Evolutionary conservation across 352 stramenopile genomes (phyloP).

Genomic region (Phytophthora aleatoria): DNA sequence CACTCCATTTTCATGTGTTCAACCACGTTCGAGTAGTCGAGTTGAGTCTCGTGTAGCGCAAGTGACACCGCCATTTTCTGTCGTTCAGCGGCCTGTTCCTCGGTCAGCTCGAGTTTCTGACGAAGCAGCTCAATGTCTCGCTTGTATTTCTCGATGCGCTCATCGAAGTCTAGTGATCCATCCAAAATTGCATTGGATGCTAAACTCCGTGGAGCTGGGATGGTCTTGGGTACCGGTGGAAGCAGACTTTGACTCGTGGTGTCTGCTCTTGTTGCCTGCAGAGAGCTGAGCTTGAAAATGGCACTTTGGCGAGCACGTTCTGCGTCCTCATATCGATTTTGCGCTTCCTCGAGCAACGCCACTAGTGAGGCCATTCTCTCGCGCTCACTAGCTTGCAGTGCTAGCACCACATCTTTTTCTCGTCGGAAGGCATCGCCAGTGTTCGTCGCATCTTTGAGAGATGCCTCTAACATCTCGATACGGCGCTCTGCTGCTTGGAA

Average conservation of each 20-base stretch:
- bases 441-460: slow-evolving; percentile 35
- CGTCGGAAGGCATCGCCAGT: slow-evolving; percentile 32
- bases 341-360: slow-evolving; percentile 42
- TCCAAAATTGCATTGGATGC: neutral
- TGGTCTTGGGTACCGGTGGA: slow-evolving; percentile 8
- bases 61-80: slow-evolving; percentile 59
- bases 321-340: slow-evolving; percentile 56
- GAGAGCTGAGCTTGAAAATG: slow-evolving; percentile 68
- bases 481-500: slow-evolving; percentile 31
- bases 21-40: slow-evolving; percentile 51
- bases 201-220: slow-evolving; percentile 3
- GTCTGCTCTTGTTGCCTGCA: slow-evolving; percentile 47
- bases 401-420: slow-evolving; percentile 41
- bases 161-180: slow-evolving; percentile 21
- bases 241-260: slow-evolving; percentile 32
- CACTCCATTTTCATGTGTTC: slow-evolving; percentile 58
- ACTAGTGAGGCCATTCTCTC: slow-evolving; percentile 42
- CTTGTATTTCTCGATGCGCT: slow-evolving; percentile 69
- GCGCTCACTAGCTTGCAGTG: slow-evolving; percentile 38
- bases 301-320: slow-evolving; percentile 61
- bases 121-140: slow-evolving; percentile 69
- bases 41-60: slow-evolving; percentile 47
- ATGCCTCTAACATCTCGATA: slow-evolving; percentile 47
- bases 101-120: slow-evolving; percentile 54
- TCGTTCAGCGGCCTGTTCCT: slow-evolving; percentile 56